Percentiles rank a stretch among this genome's conserved stretches.
Evolutionary conservation across 306 rosid genomes (phyloP).

Genomic region (Cicer pinnatifidum): DNA sequence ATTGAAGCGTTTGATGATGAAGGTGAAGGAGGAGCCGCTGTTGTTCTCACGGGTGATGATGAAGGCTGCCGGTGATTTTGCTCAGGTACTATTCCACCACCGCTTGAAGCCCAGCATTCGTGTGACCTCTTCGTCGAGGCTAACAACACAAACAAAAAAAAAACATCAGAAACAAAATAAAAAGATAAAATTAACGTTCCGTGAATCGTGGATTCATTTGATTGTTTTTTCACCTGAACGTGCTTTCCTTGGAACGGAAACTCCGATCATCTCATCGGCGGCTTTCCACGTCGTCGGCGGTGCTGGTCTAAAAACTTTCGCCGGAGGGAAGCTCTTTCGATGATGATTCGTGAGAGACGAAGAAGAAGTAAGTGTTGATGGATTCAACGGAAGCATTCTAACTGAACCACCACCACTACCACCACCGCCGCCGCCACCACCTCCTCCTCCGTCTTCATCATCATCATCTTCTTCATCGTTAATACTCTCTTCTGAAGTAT

Average conservation of each 20-base stretch:
- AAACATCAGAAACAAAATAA: background rate
- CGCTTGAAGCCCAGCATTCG: constrained; percentile 79
- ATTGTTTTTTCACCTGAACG: constrained; percentile 70
- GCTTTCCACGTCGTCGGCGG: constrained; percentile 75
- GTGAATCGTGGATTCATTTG: background rate
- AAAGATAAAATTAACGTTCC: background rate
- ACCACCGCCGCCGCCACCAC: constrained; percentile 14
- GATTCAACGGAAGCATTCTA: constrained; percentile 91
- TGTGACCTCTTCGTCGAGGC: constrained; percentile 92
- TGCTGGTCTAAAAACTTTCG: constrained; percentile 71
- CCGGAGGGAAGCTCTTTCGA: constrained; percentile 82
- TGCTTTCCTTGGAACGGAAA: constrained; percentile 85
- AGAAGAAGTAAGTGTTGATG: constrained; percentile 32
- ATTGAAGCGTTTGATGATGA: constrained; percentile 78
- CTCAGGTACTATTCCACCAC: constrained; percentile 63
- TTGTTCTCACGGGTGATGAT: constrained; percentile 77
- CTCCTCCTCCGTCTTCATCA: constrained; percentile 50
- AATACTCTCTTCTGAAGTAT: constrained; percentile 87
- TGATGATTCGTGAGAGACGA: constrained; percentile 57
- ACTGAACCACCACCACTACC: constrained; percentile 59
- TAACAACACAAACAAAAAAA: constrained; percentile 42
- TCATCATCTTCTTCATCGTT: constrained; percentile 85
- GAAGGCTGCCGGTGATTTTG: constrained; percentile 74
- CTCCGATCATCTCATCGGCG: constrained; percentile 98
- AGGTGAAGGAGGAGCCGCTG: constrained; percentile 70